A percentile compares a stretch with the other conserved stretches of the same genome.
These are phyloP conservation scores for Globisporangium radiosum DNA, from an alignment of 352 stramenopile genomes.

Conservation along the genomic window DNA sequence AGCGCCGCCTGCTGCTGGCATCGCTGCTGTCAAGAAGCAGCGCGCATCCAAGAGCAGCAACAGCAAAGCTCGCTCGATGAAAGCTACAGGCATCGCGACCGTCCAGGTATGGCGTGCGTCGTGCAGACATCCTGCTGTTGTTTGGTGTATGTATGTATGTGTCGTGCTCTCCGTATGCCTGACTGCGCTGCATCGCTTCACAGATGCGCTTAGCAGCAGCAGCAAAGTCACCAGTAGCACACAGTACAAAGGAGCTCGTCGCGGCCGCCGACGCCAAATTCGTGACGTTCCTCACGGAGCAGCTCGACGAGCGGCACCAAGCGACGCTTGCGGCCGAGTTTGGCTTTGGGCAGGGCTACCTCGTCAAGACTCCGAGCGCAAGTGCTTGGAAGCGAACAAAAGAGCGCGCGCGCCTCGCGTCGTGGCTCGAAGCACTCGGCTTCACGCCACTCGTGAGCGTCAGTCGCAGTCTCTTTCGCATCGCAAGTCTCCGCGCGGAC, in stretches of 20 bases:
- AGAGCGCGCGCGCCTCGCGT: constrained; percentile 24
- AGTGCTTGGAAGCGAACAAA: constrained; percentile 25
- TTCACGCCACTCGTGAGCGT: constrained; percentile 36
- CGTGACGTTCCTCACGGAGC: constrained; percentile 45
- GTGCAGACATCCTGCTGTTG: background rate
- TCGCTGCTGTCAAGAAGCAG: background rate
- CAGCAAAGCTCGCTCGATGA: constrained; percentile 2
- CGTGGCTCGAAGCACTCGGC: constrained; percentile 45
- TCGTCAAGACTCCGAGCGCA: constrained; percentile 36
- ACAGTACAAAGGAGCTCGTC: constrained; percentile 41
- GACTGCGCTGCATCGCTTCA: background rate
- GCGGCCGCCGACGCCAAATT: constrained; percentile 33
- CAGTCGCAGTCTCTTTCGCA: constrained; percentile 31
- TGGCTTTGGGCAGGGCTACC: constrained; percentile 45
- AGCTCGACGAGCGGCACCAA: constrained; percentile 44
- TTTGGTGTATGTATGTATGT: background rate
- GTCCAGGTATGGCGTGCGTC: constrained; percentile 2
- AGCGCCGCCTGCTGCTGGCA: background rate
- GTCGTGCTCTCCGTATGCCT: background rate
- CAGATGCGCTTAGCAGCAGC: background rate
- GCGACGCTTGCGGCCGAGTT: constrained; percentile 37
- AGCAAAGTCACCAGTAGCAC: constrained; percentile 1
- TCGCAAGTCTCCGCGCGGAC: constrained; percentile 54
- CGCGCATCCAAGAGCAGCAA: background rate
- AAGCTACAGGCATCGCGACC: constrained; percentile 1